Evolutionary conservation across 2,329 filamentous ascomycete genomes (phyloP).

Genomic region (Clonostachys chloroleuca): DNA sequence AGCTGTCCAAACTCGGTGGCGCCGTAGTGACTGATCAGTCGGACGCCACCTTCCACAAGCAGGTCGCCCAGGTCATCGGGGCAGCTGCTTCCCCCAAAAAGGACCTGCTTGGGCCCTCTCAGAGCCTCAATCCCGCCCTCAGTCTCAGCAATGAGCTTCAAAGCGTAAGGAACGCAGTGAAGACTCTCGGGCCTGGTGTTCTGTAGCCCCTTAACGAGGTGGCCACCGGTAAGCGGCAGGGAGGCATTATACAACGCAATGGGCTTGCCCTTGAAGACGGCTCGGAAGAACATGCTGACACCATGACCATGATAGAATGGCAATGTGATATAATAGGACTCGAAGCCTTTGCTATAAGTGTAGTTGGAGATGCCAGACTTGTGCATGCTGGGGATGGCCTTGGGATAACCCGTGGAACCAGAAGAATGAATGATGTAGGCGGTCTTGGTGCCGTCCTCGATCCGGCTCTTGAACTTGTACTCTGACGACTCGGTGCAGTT

Average conservation of each 20-base stretch:
- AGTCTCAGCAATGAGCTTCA: conserved; percentile 58
- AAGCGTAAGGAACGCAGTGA: conserved; percentile 57
- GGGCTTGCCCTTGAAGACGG: conserved; percentile 40
- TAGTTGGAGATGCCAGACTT: conserved; percentile 42
- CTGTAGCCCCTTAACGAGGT: conserved; percentile 37
- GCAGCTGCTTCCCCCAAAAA: conserved; percentile 53
- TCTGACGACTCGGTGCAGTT: too few relatives aligned
- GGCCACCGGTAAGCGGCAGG: conserved; percentile 46
- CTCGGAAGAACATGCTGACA: conserved; percentile 46
- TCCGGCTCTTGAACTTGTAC: background rate
- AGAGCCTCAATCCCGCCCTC: conserved; percentile 45
- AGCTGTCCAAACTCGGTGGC: conserved; percentile 56
- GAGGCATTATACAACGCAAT: conserved; percentile 50
- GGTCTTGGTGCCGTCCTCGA: conserved; percentile 11
- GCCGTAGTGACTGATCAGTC: conserved; percentile 51
- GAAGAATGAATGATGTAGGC: conserved; percentile 22
- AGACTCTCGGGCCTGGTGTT: conserved; percentile 39
- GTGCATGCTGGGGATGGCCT: conserved; percentile 56
- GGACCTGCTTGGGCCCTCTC: conserved; percentile 40
- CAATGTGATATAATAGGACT: conserved; percentile 31
- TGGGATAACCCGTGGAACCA: conserved; percentile 53
- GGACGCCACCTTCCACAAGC: conserved; percentile 46
- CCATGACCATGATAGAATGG: conserved; percentile 57
- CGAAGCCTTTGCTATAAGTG: conserved; percentile 32
- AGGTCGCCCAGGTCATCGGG: conserved; percentile 54